Base-by-base conservation (phyloP, 306 rosid species). In the Luffa aegyptiaca region DNA sequence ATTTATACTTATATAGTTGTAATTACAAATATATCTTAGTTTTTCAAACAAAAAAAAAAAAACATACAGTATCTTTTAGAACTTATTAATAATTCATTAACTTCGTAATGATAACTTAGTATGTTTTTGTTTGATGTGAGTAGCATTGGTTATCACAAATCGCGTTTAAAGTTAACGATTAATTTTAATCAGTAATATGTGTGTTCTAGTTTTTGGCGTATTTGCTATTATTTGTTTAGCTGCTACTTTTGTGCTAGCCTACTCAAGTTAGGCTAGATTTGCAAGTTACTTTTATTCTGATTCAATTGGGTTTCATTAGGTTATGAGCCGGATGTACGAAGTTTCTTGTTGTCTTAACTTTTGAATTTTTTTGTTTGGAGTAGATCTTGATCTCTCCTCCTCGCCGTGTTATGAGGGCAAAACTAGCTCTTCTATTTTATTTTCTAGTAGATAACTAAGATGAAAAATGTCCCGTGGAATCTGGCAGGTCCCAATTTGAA, bases 401-500 rank as follows among this genome's bases (percentile, higher is more conserved):
- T 31, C 65, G 33, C 65, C 9, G 10, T 58, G 33, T 58, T 35
- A 20, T 58, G 36, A 20, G 35, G 36, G n/a, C 0, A 57, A 58
- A 17, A 20, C 12, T 1, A 3, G 6, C 36, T 11, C 5, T 61
- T 26, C 17, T 33, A 33, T 62, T 0, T 33, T 33, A 11, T 71
- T 5, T 20, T 20, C n/a, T 44, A 70, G 9, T 70, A 5, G n/a
- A 44, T n/a, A 9, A 33, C 76, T 71, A 11, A 44, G 5, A 70
- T 10, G 14, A 70, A 4, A 20, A 45, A 20, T 14, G 3, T 5
- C 18, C 21, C 56, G 21, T 71, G 76, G 76, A 69, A 49, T 74
- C 45, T 11, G 33, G 59, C 78, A 74, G 78, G 78, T n/a, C 78
- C 57, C 7, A 49, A 74, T 51, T 51, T 74, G 61, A 74, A 74